These are phyloP conservation scores for Ustilago loliicola DNA, from an alignment of 1,284 basidiomycete species.

Conservation along the genomic window DNA sequence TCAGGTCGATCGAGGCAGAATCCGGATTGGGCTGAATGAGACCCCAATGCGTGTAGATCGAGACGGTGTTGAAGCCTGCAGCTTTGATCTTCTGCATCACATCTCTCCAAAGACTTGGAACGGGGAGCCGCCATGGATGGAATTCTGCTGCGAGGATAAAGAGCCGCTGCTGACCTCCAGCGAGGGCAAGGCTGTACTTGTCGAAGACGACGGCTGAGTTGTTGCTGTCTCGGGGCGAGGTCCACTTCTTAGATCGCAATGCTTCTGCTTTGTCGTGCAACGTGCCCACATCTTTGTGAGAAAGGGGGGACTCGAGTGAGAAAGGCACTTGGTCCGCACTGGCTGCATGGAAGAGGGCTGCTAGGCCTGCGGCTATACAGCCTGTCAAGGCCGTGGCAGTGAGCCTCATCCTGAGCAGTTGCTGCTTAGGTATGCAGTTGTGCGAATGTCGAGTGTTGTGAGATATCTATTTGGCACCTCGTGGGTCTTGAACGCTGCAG, in stretches of 20 bases:
- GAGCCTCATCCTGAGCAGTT: constrained; percentile 20
- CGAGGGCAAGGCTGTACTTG: constrained; percentile 49
- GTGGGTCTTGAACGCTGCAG: too few relatives aligned
- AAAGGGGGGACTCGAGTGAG: not conserved
- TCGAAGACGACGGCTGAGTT: constrained; percentile 49
- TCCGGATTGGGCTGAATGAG: constrained; percentile 81
- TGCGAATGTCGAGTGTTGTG: not conserved
- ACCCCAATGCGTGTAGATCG: constrained; percentile 75
- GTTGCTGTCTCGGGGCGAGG: constrained; percentile 29
- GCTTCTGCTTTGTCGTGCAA: not conserved
- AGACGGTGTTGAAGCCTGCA: constrained; percentile 78
- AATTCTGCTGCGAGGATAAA: constrained; percentile 75
- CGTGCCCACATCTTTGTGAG: not conserved
- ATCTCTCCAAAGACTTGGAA: constrained; percentile 83
- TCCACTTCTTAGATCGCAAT: constrained; percentile 23
- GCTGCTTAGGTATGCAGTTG: not conserved
- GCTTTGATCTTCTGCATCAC: constrained; percentile 85
- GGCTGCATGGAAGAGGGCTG: constrained; percentile 1
- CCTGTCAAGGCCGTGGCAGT: constrained; percentile 10
- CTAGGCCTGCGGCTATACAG: constrained; percentile 20
- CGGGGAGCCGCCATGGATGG: constrained; percentile 84
- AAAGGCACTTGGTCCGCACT: constrained; percentile 32
- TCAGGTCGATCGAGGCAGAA: constrained; percentile 76
- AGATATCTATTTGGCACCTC: not conserved
- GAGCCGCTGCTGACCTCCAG: constrained; percentile 33